These are phyloP conservation scores for Besnoitia besnoiti DNA, from an alignment of 169 alveolate genomes.

Conservation along the genomic window DNA sequence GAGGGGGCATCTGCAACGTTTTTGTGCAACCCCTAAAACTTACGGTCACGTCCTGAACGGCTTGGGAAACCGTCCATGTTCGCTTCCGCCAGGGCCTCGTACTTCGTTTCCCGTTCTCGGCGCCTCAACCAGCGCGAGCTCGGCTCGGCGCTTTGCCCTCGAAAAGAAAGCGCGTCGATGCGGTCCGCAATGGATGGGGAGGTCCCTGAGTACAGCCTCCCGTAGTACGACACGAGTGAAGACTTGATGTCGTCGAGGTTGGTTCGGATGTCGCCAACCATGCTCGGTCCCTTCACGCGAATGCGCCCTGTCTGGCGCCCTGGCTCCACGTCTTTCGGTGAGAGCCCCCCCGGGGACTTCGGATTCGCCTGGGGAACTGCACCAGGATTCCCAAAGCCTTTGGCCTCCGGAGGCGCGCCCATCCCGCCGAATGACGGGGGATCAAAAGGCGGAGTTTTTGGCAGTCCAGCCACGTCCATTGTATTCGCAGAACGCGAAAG, in stretches of 20 bases:
- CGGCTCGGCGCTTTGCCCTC: background rate
- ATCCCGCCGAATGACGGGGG: no score
- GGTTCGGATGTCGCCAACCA: conserved; percentile 61
- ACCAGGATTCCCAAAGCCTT: no score
- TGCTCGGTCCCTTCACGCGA: conserved; percentile 12
- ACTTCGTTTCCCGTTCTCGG: background rate
- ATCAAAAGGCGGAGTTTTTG: no score
- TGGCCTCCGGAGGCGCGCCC: no score
- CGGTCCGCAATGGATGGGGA: conserved; percentile 59
- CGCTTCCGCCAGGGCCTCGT: background rate
- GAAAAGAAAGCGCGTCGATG: conserved; percentile 39
- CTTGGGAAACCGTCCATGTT: background rate
- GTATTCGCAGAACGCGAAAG: no score
- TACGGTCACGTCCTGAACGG: background rate
- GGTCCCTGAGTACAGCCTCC: conserved; percentile 48
- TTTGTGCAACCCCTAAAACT: background rate
- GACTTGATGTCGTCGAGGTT: conserved; percentile 62
- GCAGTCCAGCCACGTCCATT: no score
- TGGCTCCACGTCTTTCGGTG: no score
- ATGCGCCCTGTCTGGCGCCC: no score
- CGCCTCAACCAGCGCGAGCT: background rate
- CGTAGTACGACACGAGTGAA: conserved; percentile 52
- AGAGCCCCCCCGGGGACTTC: no score
- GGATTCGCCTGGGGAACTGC: no score
- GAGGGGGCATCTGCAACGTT: no score